Evolutionary conservation across 2,329 filamentous ascomycete species (phyloP), one percentile per base, ranked within the genome.

Genomic region (Metarhizium album): DNA sequence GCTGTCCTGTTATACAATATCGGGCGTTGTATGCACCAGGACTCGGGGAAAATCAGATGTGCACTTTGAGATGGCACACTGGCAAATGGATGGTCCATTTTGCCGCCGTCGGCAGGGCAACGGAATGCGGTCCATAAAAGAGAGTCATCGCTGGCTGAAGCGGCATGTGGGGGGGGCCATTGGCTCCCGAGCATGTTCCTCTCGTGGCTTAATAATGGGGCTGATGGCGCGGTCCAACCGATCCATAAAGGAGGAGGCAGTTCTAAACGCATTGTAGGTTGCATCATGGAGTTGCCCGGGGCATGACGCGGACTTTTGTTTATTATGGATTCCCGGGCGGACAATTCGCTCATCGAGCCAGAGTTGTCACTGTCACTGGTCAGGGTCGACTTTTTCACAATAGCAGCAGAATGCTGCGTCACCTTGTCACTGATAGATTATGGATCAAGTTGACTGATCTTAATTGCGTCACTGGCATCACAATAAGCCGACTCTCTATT

Each of bases 51-150:
- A 18, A n/a, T 33, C 27, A 35, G 13, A 31, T 18, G 45, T 46
- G 31, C 45, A 46, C 13, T 14, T 23, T 23, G n/a, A 29, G n/a
- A 23, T 18, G 18, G n/a, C 42, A 46, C 29, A 7, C n/a, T 45
- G 35, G 58, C 62, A 54, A 62, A 59, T 54, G 54, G 49, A 53
- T 22, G 23, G 47, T 23, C 22, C 16, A 16, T 38, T 47, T 46
- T 20, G 13, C 23, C 43, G 4, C 14, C 16, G 62, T 64, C 57
- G 54, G 52, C 59, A 14, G 53, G 54, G 60, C 59, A 64, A 64
- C 62, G 31, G 18, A 4, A n/a, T 27, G 40, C 13, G 40, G 40
- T n/a, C 14, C 31, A 45, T 7, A 31, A 16, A 47, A 24, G n/a
- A 24, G n/a, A 18, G 47, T 29, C 14, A 35, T 45, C 16, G 23